phyloP scores from a whole-genome alignment of 2,329 filamentous ascomycete species.

The Coniochaeta sp. region DNA sequence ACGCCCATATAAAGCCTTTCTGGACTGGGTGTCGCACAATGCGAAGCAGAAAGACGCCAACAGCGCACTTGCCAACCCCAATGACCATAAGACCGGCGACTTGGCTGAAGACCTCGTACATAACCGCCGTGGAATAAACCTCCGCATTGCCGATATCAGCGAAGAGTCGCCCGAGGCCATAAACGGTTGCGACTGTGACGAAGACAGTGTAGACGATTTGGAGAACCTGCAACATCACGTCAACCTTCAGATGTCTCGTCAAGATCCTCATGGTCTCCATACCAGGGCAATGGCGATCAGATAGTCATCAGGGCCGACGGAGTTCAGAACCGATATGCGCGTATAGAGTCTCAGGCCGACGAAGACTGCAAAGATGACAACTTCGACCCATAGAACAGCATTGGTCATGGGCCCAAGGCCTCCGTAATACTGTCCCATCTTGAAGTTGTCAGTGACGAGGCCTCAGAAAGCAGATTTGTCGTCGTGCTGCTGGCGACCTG shows the following conservation, averaged over 20 bases:
- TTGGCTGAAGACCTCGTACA: constrained; percentile 8
- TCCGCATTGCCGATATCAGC: constrained; percentile 5
- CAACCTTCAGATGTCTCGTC: neutral
- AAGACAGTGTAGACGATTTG: constrained; percentile 6
- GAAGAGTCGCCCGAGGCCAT: constrained; percentile 6
- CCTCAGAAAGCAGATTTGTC: neutral
- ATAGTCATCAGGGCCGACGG: constrained; percentile 8
- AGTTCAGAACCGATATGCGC: constrained; percentile 9
- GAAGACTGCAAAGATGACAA: constrained; percentile 14
- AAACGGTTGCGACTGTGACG: neutral
- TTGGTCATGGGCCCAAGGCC: constrained; percentile 9
- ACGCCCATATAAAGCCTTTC: constrained; percentile 5
- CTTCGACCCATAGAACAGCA: constrained; percentile 8
- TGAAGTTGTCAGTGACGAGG: neutral
- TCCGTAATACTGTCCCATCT: constrained; percentile 5
- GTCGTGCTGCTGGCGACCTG: neutral
- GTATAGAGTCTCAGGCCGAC: constrained; percentile 21
- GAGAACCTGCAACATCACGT: constrained; percentile 2
- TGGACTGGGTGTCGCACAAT: constrained; percentile 6
- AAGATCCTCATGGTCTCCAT: neutral
- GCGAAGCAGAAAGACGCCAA: constrained; percentile 10
- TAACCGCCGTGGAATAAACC: constrained; percentile 5
- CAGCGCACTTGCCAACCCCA: constrained; percentile 8
- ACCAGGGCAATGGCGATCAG: constrained; percentile 2
- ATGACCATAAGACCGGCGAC: constrained; percentile 6